These are phyloP conservation scores for Zymoseptoria ardabiliae DNA, from an alignment of 2,329 filamentous ascomycete species.

Conservation along the genomic window DNA sequence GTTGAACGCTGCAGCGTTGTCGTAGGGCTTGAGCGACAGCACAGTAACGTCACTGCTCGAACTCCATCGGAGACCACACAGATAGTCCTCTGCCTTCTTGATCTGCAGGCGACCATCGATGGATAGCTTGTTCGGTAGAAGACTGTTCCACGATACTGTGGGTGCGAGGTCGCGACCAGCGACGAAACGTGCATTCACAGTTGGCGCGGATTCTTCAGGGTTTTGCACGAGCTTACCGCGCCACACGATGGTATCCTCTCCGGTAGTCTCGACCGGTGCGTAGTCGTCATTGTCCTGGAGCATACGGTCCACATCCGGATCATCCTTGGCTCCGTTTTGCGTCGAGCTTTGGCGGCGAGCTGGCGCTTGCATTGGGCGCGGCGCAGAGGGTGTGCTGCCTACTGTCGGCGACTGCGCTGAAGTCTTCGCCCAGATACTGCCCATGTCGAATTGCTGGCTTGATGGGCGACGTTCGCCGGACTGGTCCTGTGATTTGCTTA, in stretches of 20 bases:
- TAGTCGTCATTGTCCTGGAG: constrained; percentile 78
- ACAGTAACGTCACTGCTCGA: constrained; percentile 77
- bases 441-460: constrained; percentile 61
- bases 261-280: constrained; percentile 66
- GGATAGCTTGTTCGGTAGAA: constrained; percentile 63
- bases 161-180: constrained; percentile 72
- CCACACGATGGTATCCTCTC: constrained; percentile 65
- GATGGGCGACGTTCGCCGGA: constrained; percentile 29
- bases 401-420: constrained; percentile 55
- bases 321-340: constrained; percentile 55
- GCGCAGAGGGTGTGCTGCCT: constrained; percentile 28
- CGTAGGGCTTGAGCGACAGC: constrained; percentile 59
- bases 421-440: constrained; percentile 76
- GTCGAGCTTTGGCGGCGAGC: constrained; percentile 34
- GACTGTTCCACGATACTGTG: constrained; percentile 62
- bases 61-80: constrained; percentile 78
- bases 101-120: constrained; percentile 76
- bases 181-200: constrained; percentile 70
- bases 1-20: constrained; percentile 58
- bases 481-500: constrained; percentile 8
- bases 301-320: constrained; percentile 84
- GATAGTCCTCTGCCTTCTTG: constrained; percentile 79
- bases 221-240: constrained; percentile 54
- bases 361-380: constrained; percentile 40
- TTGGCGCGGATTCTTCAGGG: constrained; percentile 31